phyloP scores from a whole-genome alignment of 225 moss, liverwort and hornwort genomes.

The Anthoceros angustus region DNA sequence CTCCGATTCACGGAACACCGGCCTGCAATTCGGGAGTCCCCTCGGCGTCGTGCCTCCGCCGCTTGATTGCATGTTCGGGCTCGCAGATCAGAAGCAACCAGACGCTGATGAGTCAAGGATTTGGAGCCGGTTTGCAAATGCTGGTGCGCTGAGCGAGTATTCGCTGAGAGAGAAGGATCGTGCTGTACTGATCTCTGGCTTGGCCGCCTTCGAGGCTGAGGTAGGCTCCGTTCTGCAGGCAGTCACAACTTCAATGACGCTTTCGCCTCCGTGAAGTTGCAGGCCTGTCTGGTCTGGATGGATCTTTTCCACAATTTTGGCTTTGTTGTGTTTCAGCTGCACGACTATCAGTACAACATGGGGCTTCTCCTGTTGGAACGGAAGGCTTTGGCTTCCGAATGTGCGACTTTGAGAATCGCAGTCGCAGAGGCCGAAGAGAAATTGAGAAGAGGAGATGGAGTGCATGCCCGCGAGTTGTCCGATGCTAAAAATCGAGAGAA shows the following conservation, averaged over 20 bases:
- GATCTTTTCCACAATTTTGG: not conserved
- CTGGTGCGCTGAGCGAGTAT: not conserved
- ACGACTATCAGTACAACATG: conserved; percentile 5
- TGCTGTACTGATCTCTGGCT: not conserved
- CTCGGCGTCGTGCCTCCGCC: not conserved
- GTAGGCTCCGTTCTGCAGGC: not conserved
- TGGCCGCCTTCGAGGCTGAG: not conserved
- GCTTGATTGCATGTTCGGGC: not conserved
- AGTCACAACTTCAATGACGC: not conserved
- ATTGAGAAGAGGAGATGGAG: not conserved
- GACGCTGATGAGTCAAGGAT: not conserved
- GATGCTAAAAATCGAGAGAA: not conserved
- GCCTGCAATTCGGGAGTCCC: not conserved
- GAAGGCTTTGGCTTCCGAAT: not conserved
- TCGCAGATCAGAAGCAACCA: not conserved
- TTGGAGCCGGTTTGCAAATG: not conserved
- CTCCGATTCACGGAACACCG: not conserved
- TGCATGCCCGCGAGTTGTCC: not conserved
- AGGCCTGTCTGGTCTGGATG: not conserved
- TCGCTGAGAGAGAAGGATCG: conserved; percentile 4
- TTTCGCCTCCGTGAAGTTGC: not conserved
- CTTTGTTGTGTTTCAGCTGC: not conserved
- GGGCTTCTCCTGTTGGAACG: conserved; percentile 1
- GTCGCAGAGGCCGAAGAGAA: not conserved
- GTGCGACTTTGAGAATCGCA: not conserved